Conservation (phyloP, 768 basidiomycete genomes). For the Lactarius trivialis region DNA sequence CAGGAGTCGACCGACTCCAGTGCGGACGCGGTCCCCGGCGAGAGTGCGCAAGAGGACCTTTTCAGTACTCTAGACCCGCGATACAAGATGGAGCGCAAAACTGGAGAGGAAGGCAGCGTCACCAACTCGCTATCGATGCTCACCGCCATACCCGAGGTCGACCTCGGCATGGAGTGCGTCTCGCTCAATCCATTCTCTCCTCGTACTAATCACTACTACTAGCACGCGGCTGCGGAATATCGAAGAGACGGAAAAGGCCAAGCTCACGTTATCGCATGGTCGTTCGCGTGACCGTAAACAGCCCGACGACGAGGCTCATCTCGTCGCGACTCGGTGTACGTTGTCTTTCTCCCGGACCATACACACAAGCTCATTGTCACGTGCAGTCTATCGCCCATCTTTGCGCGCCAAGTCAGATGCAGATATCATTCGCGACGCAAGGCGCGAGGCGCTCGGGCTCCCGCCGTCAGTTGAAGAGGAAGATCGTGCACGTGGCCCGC, state of each 20-base stretch:
- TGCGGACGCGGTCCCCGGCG: conserved; percentile 30
- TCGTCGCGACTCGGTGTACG: conserved; percentile 84
- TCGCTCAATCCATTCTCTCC: neutral
- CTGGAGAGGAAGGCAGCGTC: conserved; percentile 83
- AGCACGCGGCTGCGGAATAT: conserved; percentile 92
- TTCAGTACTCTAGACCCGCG: conserved; percentile 61
- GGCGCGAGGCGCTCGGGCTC: conserved; percentile 78
- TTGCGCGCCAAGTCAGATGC: conserved; percentile 79
- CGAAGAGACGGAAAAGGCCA: conserved; percentile 95
- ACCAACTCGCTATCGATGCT: conserved; percentile 93
- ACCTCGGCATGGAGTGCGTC: conserved; percentile 96
- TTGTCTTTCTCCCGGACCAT: conserved; percentile 4
- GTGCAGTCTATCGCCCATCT: conserved; percentile 77
- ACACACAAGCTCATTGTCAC: neutral
- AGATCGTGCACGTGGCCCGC: conserved; percentile 41
- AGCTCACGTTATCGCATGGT: conserved; percentile 74
- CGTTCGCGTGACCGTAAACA: conserved; percentile 51
- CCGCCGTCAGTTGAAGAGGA: conserved; percentile 44
- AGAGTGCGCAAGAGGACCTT: conserved; percentile 56
- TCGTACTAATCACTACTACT: neutral
- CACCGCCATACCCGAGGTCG: conserved; percentile 96
- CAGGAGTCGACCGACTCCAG: too few species aligned
- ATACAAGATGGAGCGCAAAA: conserved; percentile 47
- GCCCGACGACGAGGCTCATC: conserved; percentile 67
- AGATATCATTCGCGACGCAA: conserved; percentile 82